Conservation (phyloP, 1,284 basidiomycete species). For the Pseudozyma sp. region DNA sequence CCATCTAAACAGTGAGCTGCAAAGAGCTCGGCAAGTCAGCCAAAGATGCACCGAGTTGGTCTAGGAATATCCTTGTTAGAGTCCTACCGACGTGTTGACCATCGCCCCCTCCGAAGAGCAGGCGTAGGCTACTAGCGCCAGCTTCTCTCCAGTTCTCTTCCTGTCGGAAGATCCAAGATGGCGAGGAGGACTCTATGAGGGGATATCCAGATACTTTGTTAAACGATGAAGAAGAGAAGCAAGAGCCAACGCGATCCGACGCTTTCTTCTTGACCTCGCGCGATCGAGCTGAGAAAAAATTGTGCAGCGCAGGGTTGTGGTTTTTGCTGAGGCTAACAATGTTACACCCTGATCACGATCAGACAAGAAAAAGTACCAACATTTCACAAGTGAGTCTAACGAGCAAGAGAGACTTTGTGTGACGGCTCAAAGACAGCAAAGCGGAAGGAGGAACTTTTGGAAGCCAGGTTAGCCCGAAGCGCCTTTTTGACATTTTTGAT, state of each 20-base stretch:
- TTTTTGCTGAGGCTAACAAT: no score
- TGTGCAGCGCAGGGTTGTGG: background rate
- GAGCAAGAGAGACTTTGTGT: background rate
- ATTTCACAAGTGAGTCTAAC: no score
- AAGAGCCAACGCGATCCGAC: constrained; percentile 1
- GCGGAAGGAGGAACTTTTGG: no score
- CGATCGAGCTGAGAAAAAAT: constrained; percentile 3
- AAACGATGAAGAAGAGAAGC: constrained; percentile 52
- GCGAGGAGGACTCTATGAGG: constrained; percentile 57
- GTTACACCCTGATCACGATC: no score
- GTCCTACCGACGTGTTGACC: constrained; percentile 35
- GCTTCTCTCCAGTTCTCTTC: constrained; percentile 55
- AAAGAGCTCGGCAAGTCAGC: constrained; percentile 49
- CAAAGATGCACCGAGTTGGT: constrained; percentile 55
- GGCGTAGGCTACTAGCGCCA: constrained; percentile 27
- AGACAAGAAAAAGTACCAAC: no score
- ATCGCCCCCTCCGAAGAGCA: constrained; percentile 30
- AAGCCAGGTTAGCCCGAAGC: background rate
- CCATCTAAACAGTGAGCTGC: constrained; percentile 25
- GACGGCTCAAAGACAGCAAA: background rate
- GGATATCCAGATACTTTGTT: constrained; percentile 55
- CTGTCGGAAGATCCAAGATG: constrained; percentile 47
- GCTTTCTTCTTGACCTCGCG: background rate
- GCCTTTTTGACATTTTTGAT: background rate
- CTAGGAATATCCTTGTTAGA: constrained; percentile 54